Percentiles rank a stretch among this genome's conserved stretches.
Conservation (phyloP, 305 asterid genomes). For the Plantago coronopus region DNA sequence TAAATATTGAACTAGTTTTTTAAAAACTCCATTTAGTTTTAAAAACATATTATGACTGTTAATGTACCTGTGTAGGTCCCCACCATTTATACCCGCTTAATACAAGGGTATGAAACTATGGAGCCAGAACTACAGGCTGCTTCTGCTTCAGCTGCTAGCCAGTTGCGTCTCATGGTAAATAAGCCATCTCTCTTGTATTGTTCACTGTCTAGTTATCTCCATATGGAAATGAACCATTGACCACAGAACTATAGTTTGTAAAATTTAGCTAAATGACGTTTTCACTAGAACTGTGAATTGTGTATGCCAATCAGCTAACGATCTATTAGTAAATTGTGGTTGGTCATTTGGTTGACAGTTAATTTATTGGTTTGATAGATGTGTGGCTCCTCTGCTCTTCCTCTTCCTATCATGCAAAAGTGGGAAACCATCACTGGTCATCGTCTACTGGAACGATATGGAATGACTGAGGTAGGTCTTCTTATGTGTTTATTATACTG, state of each 20-base stretch:
- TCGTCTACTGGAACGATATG: conserved; percentile 84
- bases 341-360: conserved; percentile 14
- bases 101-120: conserved; percentile 96
- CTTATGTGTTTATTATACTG: not conserved
- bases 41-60: no score
- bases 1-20: no score
- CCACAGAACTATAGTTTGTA: not conserved
- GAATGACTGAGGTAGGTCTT: conserved; percentile 89
- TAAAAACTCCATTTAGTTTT: no score
- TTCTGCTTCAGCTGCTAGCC: conserved; percentile 73
- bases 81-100: conserved; percentile 88
- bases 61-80: conserved; percentile 54
- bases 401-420: conserved; percentile 93
- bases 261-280: not conserved
- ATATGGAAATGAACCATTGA: conserved; percentile 1
- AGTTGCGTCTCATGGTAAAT: conserved; percentile 91
- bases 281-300: not conserved
- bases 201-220: not conserved
- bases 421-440: conserved; percentile 96
- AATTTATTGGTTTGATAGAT: conserved; percentile 47
- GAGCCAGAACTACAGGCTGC: conserved; percentile 61
- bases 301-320: conserved; percentile 17
- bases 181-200: conserved; percentile 14
- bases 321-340: conserved; percentile 14
- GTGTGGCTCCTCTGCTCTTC: conserved; percentile 99